Base-by-base conservation (phyloP, 2,329 filamentous ascomycete species). In the Rhytidhysteron rufulum region DNA sequence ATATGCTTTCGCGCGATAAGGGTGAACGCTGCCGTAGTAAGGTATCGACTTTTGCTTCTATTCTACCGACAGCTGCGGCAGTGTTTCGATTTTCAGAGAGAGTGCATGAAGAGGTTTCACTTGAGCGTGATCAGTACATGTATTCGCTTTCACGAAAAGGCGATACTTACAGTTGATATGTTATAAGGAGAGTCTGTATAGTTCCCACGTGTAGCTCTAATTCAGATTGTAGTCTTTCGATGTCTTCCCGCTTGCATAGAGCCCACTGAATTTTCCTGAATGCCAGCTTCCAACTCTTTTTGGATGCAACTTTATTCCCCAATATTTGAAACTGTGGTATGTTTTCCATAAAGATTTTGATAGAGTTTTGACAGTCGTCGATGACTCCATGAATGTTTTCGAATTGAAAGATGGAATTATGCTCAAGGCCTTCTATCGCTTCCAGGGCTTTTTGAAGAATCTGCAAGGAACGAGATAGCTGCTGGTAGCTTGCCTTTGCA, bases 141-240 rank as follows among this genome's bases (percentile, higher is more conserved):
- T n/a, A n/a, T n/a, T n/a, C n/a, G n/a, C n/a, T n/a, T n/a, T n/a
- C n/a, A n/a, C n/a, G n/a, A n/a, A n/a, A n/a, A n/a, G n/a, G n/a
- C n/a, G n/a, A n/a, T n/a, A 40, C 37, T 25, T 27, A 40, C 37
- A 40, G 29, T 17, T 40, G 37, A 22, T 33, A 40, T 5, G 37
- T 34, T 8, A 40, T 10, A 15, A 40, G 25, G 3, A 40, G 20
- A 29, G 34, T 40, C 4, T 40, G 29, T 15, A 40, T 13, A 13
- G 37, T 31, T 15, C 20, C 31, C 13, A 34, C 37, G 25, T 40
- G 37, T 31, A 24, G 33, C 30, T 40, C 20, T 9, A 40, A 13
- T 31, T 25, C 11, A 13, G 18, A 17, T 18, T 20, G 31, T 16
- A 40, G 34, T 22, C 16, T 38, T 15, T 7, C 16, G 19, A 40